Evolutionary conservation across 306 rosid genomes (phyloP), one percentile per base, ranked within the genome.

Genomic region (Cercis canadensis): DNA sequence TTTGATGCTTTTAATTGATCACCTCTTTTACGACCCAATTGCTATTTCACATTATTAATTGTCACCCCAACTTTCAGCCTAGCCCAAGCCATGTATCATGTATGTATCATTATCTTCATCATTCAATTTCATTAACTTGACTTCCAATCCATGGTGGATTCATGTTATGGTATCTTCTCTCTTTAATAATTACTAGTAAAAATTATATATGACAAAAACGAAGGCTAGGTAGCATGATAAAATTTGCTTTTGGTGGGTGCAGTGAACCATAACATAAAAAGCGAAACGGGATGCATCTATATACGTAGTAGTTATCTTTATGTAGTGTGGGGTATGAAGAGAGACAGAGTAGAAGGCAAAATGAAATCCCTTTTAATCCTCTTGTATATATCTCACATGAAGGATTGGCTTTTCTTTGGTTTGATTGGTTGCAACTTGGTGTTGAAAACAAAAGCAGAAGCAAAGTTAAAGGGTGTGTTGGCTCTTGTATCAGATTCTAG

Each of bases 381-480:
- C 43, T 37, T 37, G 10, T 24, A 1, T n/a, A 36, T 9, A 67
- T 70, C 18, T 45, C 60, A 60, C 69, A 44, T 62, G 65, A 57
- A 56, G 76, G 72, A 63, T 75, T 74, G 54, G 24, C n/a, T 76
- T 78, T 52, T 17, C 2, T 18, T 12, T 44, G 63, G 11, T 71
- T 56, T 57, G 44, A 83, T 79, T 82, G 75, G 70, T 50, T 75
- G 79, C 84, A 88, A 85, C 44, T 83, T 76, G 85, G 52, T n/a
- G 31, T 73, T 62, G 45, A 39, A 64, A 78, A 54, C 65, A 68
- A 39, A 47, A 33, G 57, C 68, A 33, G 13, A 71, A 74, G 73
- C 64, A 18, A 44, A 59, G 5, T 34, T 7, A 45, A 53, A 24
- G 8, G 41, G 18, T 58, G 11, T n/a, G 64, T 19, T 54, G 55